Conservation (phyloP, 768 basidiomycete species). For the Pisolithus albus region DNA sequence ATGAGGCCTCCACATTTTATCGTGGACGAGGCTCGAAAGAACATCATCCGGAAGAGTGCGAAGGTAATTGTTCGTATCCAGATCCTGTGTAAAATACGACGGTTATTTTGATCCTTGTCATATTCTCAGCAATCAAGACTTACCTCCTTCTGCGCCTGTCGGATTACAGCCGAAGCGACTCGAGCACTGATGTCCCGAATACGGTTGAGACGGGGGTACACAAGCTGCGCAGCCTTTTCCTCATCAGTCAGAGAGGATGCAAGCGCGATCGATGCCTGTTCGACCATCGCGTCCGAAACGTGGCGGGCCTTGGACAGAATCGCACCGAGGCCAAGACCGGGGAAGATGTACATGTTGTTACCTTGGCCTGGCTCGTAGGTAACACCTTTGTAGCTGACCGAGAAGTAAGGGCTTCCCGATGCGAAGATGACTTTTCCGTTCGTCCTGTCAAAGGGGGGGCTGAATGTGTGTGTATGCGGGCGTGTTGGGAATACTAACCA, state of each 20-base stretch:
- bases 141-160: constrained; percentile 59
- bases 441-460: constrained; percentile 38
- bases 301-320: constrained; percentile 51
- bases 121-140: constrained; percentile 6
- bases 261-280: constrained; percentile 57
- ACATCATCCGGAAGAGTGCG: constrained; percentile 42
- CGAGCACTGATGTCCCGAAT: constrained; percentile 59
- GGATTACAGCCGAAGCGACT: constrained; percentile 57
- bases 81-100: constrained; percentile 23
- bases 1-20: constrained; percentile 51
- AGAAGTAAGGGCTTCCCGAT: constrained; percentile 62
- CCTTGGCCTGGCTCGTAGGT: constrained; percentile 63
- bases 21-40: constrained; percentile 42
- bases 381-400: constrained; percentile 42
- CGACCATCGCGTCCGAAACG: constrained; percentile 65
- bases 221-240: constrained; percentile 46
- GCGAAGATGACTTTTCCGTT: constrained; percentile 65
- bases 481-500: constrained; percentile 32
- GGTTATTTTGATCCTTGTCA: not conserved
- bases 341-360: constrained; percentile 75
- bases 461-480: not conserved
- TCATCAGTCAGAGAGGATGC: constrained; percentile 49
- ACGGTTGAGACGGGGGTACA: constrained; percentile 64
- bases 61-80: constrained; percentile 42
- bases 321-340: constrained; percentile 54